Evolutionary conservation across 2,329 filamentous ascomycete species (phyloP), one percentile per base, ranked within the genome.

Genomic region (Diaporthe aspalathi): DNA sequence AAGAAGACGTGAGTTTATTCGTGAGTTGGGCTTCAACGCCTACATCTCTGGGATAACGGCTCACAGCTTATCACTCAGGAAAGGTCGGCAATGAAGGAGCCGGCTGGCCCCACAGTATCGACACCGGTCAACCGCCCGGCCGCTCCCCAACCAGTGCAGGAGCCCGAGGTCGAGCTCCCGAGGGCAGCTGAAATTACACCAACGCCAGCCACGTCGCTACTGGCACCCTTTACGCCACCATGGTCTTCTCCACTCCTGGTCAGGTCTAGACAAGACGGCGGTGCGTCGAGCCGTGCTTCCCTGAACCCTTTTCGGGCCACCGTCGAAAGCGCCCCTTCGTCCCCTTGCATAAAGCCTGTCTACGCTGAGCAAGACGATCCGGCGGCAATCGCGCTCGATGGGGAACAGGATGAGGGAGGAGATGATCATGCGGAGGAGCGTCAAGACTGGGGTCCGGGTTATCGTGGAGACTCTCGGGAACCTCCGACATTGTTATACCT

Each of bases 291-390:
- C 2, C 16, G n/a, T 45, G 17, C 3, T 7, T 43, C 7, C 9
- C 24, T 7, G n/a, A 32, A 1, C 9, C 35, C 40, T 24, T 29
- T 47, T 0, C 43, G 43, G 45, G 66, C 66, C 6, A 68, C 66
- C 22, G 66, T 68, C 11, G 66, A 68, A 2, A 68, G 29, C 20
- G 66, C 53, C n/a, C 52, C 29, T 29, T 24, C 53, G 17, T 40
- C 40, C 6, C 66, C 66, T 27, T 35, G 5, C 17, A 43, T 47
- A 1, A 11, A 12, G 14, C 43, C 66, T 16, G n/a, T 22, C 8
- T 22, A 16, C n/a, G 2, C n/a, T 1, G 43, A 6, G 11, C 29
- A 38, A n/a, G 22, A 68, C 17, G n/a, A 29, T 2, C 40, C 40
- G 3, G n/a, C n/a, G 14, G 20, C 22, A 16, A 2, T 14, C 9